phyloP scores from a whole-genome alignment of 2,329 filamentous ascomycete genomes.

The Diplodia intermedia region DNA sequence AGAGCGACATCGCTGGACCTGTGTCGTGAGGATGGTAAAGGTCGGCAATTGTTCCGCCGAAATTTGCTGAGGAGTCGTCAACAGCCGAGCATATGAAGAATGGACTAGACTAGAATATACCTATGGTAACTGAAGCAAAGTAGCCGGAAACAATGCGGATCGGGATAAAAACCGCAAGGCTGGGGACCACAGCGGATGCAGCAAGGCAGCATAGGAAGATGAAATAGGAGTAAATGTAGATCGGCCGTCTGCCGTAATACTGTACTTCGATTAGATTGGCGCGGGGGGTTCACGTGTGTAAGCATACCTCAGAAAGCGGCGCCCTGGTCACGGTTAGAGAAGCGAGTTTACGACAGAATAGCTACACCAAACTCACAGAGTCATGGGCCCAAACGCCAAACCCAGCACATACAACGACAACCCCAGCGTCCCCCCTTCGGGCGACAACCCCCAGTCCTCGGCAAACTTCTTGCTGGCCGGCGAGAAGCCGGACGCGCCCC shows the following conservation, averaged over 20 bases:
- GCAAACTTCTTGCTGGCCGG: slow-evolving; percentile 53
- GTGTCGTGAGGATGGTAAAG: slow-evolving; percentile 53
- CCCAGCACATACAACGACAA: slow-evolving; percentile 57
- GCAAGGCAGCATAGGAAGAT: slow-evolving; percentile 54
- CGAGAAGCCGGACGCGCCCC: slow-evolving; percentile 58
- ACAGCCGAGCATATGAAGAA: not conserved
- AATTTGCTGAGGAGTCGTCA: slow-evolving; percentile 38
- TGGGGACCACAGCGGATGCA: slow-evolving; percentile 53
- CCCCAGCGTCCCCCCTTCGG: slow-evolving; percentile 53
- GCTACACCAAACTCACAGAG: slow-evolving; percentile 35
- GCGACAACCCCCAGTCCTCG: slow-evolving; percentile 50
- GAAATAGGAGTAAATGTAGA: slow-evolving; percentile 54
- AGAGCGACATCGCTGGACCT: slow-evolving; percentile 52
- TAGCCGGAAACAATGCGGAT: slow-evolving; percentile 55
- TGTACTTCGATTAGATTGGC: slow-evolving; percentile 27
- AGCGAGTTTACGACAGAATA: slow-evolving; percentile 39
- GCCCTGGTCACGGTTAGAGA: slow-evolving; percentile 35
- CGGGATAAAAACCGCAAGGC: slow-evolving; percentile 51
- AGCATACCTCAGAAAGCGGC: slow-evolving; percentile 43
- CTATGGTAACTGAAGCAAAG: slow-evolving; percentile 51
- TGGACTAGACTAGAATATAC: not conserved
- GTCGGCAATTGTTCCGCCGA: slow-evolving; percentile 56
- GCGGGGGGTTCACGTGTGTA: too few relatives aligned
- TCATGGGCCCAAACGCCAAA: slow-evolving; percentile 52
- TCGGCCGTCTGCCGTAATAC: slow-evolving; percentile 53